Evolutionary conservation across 208 protist species (phyloP), one percentile per base, ranked within the genome.

Genomic region (Trypanosoma avium): DNA sequence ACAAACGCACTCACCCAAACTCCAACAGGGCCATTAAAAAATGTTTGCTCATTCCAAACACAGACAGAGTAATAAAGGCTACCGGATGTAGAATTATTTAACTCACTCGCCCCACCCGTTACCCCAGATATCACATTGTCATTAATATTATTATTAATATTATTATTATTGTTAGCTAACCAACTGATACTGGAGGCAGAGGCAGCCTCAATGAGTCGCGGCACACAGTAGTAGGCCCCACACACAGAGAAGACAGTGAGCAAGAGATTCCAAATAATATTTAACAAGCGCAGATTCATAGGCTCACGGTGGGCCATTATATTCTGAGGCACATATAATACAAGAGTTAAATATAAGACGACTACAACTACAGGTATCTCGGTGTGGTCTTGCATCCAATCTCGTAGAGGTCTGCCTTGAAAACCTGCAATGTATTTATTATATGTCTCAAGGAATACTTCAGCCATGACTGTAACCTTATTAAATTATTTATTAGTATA

Each of bases 211-310:
- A 70, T 59, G 48, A 88, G 36, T 38, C 62, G 65, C 33, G 80
- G 82, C 24, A 88, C 36, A 33, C 70, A 82, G 75, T 85, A 77
- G 26, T 80, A 73, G 17, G 84, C 80, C 33, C 88, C 90, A 2
- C 61, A 26, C 13, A 85, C 59, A 13, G 88, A 95, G 72, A 93
- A 96, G 36, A 82, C 43, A 33, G 87, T 73, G 29, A 97, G 75
- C 0, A 83, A 47, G 29, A 92, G 54, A 49, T 97, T 97, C 90
- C 93, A 96, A 10, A 85, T 0, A 30, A 62, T 75, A 57, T 87
- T 87, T 13, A 79, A 43, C 2, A 35, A 26, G 1, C 72, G 60
- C 21, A 94, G 74, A 40, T 84, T 67, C 56, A 84, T 75, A 13
- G 92, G 66, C 26, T 32, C 33, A n/a, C 86, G 79, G 57, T 77